Base-by-base conservation (phyloP, 805 yeast genomes). In the Candida ascalaphidarum region DNA sequence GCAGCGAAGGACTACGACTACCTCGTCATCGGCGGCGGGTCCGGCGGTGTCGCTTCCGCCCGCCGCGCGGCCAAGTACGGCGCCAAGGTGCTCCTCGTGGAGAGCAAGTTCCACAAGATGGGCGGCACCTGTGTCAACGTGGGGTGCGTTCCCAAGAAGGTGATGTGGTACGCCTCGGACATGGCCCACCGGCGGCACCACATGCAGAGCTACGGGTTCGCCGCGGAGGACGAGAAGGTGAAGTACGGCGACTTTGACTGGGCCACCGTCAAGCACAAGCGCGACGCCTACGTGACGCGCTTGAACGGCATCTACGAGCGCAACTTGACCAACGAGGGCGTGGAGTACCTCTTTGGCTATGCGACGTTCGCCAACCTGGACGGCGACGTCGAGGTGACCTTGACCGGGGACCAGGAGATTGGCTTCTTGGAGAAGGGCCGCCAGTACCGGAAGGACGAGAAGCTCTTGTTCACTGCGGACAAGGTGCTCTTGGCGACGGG, bases 101-200 rank as follows among this genome's bases (percentile, higher is more conserved):
- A 92, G 57, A 74, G 83, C 22, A 73, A 75, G 29, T 78, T 67
- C 39, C 41, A 56, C 29, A 57, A 55, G 43, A 70, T 92, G 58
- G 98, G 98, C 34, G 99, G 99, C 17, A 92, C 98, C 23, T 92
- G 99, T 71, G 99, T 92, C 37, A 92, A 92, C 53, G 97, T 89
- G 24, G 99, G 99, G 13, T 92, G 99, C 68, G 98, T 92, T 27
- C 99, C 99, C 26, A 92, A 92, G 68, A 92, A 92, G 55, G 85
- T 92, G 25, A 88, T 92, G 96, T 92, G 98, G 98, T 80, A 88
- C 44, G 96, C 96, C 8, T 77, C 92, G 17, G 96, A 88, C 44
- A 58, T 84, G 53, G 96, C 96, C 12, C 71, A 72, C 37, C 78
- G 76, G 48, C 62, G 81, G 35, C 59, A 66, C 23, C 79, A 83